Conservation (phyloP, 202 grass and related monocot species). For the Panicum virgatum region DNA sequence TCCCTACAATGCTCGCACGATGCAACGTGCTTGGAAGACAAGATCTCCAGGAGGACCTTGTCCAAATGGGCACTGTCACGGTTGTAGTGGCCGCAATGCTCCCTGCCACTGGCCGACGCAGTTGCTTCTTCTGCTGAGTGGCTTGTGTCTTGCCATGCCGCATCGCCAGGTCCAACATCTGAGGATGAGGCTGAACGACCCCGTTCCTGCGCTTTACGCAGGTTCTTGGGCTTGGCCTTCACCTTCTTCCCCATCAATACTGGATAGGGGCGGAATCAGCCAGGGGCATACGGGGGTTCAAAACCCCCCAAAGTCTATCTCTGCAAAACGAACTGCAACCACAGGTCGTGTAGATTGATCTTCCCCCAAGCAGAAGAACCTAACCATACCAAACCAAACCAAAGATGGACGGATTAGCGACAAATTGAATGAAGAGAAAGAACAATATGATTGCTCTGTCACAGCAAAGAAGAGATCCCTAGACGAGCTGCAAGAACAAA, state of each 20-base stretch:
- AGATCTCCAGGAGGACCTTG: constrained; percentile 61
- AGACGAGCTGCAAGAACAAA: not conserved
- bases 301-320: not conserved
- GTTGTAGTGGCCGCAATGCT: constrained; percentile 68
- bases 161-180: constrained; percentile 50
- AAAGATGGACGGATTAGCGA: not conserved
- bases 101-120: constrained; percentile 42
- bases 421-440: not conserved
- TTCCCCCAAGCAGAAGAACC: not conserved
- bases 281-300: not conserved
- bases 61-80: constrained; percentile 46
- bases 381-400: not conserved
- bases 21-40: constrained; percentile 52
- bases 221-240: constrained; percentile 17
- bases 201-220: not conserved
- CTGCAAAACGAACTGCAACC: not conserved
- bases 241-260: constrained; percentile 15
- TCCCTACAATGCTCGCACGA: constrained; percentile 89
- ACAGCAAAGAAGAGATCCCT: not conserved
- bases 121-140: constrained; percentile 44
- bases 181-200: constrained; percentile 32
- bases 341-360: not conserved
- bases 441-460: not conserved
- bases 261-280: not conserved
- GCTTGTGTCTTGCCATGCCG: constrained; percentile 33